Base-by-base conservation (phyloP, 2,329 filamentous ascomycete genomes). In the Scedosporium boydii region DNA sequence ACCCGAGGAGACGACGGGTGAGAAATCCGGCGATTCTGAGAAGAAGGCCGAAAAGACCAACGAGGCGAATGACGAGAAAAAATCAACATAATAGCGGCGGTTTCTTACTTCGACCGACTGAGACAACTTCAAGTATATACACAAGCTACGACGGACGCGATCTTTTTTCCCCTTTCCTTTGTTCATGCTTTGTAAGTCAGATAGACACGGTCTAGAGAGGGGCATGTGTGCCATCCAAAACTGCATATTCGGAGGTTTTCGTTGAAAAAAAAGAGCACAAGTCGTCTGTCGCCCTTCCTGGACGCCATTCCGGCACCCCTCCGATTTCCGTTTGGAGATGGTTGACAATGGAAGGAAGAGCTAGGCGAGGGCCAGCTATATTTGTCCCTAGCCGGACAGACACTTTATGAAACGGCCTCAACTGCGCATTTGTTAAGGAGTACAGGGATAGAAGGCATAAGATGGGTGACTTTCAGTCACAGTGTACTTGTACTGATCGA, bases 31-130 rank as follows among this genome's bases (percentile, higher is more conserved):
- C 21, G 34, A n/a, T 16, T 21, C 23, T 6, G n/a, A 7, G 16
- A 42, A 38, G 9, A 58, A 58, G 29, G 23, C 16, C 23, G 38
- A 41, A 16, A 41, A 58, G 29, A 6, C 56, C 23, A 26, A 18
- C 27, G 56, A 42, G 18, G 56, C 56, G 14, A 58, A 58, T 23
- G 56, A 58, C 56, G 56, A 58, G 27, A 58, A 58, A 27, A 58
- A 58, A 41, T 58, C 56, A 29, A 27, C 27, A 14, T 58, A 41
- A 42, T 21, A 3, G 48, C 48, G 34, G 34, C 34, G 34, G 10
- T 38, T 38, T 14, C 34, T 38, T 38, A 12, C 34, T 29, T 29
- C 4, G 4, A 38, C 4, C 34, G 34, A 38, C 29, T 3, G 29
- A 34, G 9, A 34, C 10, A 14, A 38, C 34, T 12, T 38, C 34